These are phyloP conservation scores for Tetrahymena borealis DNA, from an alignment of 73 alveolate genomes.

Conservation along the genomic window DNA sequence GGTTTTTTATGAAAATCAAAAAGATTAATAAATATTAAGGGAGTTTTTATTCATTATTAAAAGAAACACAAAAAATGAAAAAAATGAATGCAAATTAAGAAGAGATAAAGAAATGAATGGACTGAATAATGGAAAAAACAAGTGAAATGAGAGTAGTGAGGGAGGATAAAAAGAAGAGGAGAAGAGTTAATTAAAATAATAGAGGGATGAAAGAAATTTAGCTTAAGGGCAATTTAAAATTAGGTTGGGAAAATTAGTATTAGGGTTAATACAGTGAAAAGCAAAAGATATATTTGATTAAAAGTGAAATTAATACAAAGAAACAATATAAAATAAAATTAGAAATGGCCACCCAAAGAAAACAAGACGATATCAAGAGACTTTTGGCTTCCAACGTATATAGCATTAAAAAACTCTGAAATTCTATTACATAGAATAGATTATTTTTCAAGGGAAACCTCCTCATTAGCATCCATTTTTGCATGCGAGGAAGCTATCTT, in stretches of 20 bases:
- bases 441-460: background rate
- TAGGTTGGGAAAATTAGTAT: slow-evolving; percentile 1
- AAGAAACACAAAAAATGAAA: too few relatives aligned
- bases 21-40: too few relatives aligned
- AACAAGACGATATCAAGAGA: slow-evolving; percentile 45
- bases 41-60: too few relatives aligned
- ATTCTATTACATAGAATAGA: background rate
- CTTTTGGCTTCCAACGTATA: slow-evolving; percentile 42
- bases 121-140: background rate
- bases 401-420: background rate
- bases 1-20: too few relatives aligned
- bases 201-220: slow-evolving; percentile 1
- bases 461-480: slow-evolving; percentile 2
- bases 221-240: slow-evolving; percentile 1
- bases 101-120: background rate
- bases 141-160: background rate
- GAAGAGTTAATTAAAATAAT: background rate
- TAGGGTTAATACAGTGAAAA: slow-evolving; percentile 1
- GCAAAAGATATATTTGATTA: background rate
- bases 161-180: background rate
- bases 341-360: slow-evolving; percentile 24
- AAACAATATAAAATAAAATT: background rate
- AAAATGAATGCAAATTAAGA: background rate
- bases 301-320: background rate
- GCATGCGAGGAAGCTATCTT: background rate